Evolutionary conservation across 2,329 filamentous ascomycete genomes (phyloP), one percentile per base, ranked within the genome.

Genomic region (Thermomyces lanuginosus): DNA sequence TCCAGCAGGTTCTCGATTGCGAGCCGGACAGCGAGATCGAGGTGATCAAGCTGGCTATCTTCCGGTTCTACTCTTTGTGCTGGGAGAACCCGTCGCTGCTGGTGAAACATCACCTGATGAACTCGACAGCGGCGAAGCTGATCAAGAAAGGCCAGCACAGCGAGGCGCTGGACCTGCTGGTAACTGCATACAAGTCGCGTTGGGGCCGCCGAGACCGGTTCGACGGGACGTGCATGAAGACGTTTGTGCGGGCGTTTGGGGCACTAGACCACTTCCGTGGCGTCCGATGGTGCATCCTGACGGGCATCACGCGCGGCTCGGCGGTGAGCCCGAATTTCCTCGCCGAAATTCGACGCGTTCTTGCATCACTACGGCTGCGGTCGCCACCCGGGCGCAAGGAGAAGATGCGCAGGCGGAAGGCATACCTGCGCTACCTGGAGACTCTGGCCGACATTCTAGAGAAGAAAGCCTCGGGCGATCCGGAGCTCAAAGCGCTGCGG

Each of bases 231-330:
- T 48, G 43, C 25, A 40, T 56, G 37, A 52, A 54, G 31, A 45
- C 55, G 34, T 41, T 56, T 22, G 21, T 51, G 9, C 50, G 53
- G 11, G 48, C 45, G 5, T 55, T 48, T 22, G 40, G 46, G 1
- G 29, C 30, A 2, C 28, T 34, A 4, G 38, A 41, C 4, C 44
- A 53, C 16, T 28, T 49, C 5, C 39, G 42, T n/a, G 54, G 53
- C 2, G 34, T 55, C 2, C 50, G 52, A 25, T 57, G 54, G 54
- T 54, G 51, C 25, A 42, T 56, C 21, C 27, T 55, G 27, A 49
- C 50, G 2, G 48, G 41, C n/a, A 37, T 56, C 13, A 39, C 46
- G 15, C 47, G 52, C 15, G 33, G 36, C 2, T 49, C 45, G 16
- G 42, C 46, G 8, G 29, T 48, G 13, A 43, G 31, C 20, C 41